Conservation (phyloP, 2,329 filamentous ascomycete species). For the Aspergillus uvarum region DNA sequence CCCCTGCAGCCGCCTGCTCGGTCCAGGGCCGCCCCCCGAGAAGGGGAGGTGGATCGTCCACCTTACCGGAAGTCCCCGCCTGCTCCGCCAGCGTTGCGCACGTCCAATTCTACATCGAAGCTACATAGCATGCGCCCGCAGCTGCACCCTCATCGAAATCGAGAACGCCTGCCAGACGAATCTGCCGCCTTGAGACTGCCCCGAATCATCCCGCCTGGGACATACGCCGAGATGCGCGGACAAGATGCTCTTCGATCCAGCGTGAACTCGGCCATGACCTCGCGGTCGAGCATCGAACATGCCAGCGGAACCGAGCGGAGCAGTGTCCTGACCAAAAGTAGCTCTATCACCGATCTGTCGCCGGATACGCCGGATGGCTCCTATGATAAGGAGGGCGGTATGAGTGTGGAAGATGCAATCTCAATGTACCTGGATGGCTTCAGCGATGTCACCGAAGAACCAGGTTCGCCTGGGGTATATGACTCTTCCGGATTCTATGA, state of each 20-base stretch:
- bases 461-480: slow-evolving; percentile 32
- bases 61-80: slow-evolving; percentile 29
- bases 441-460: slow-evolving; percentile 45
- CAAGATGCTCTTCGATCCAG: slow-evolving; percentile 52
- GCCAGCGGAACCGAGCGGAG: slow-evolving; percentile 73
- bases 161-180: slow-evolving; percentile 29
- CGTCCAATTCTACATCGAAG: slow-evolving; percentile 40
- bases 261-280: slow-evolving; percentile 61
- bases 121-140: slow-evolving; percentile 30
- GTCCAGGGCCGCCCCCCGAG: slow-evolving; percentile 18
- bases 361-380: slow-evolving; percentile 67
- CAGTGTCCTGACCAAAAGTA: slow-evolving; percentile 76
- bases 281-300: slow-evolving; percentile 57
- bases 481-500: slow-evolving; percentile 2
- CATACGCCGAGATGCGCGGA: slow-evolving; percentile 25
- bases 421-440: slow-evolving; percentile 62
- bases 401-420: slow-evolving; percentile 62
- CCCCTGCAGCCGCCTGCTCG: slow-evolving; percentile 22
- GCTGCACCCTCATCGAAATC: slow-evolving; percentile 22
- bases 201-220: slow-evolving; percentile 27
- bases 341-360: slow-evolving; percentile 65
- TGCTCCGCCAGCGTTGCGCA: slow-evolving; percentile 30
- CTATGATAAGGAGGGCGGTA: slow-evolving; percentile 50
- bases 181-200: slow-evolving; percentile 29
- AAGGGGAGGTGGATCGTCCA: slow-evolving; percentile 26